phyloP scores from a whole-genome alignment of 441 rosid genomes.

The Pelargonium australe region DNA sequence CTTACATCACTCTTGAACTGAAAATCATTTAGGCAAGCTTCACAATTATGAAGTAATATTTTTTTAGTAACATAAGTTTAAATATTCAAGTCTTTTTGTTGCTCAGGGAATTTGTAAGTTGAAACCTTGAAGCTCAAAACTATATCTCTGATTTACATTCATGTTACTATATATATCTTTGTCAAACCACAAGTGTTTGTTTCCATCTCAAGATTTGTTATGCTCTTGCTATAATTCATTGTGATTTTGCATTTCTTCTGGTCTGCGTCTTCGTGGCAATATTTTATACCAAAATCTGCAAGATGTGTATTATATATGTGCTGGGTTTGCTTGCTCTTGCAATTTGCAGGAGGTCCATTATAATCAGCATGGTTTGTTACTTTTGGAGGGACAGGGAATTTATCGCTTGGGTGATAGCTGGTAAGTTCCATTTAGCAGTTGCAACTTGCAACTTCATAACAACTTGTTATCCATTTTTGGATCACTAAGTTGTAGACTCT shows the following conservation, averaged over 20 bases:
- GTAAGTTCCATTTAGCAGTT: constrained; percentile 32
- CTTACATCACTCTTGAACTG: background rate
- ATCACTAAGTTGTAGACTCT: background rate
- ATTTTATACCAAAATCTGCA: constrained; percentile 7
- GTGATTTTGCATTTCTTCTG: constrained; percentile 1
- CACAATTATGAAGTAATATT: background rate
- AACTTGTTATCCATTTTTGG: background rate
- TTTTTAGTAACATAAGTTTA: no score
- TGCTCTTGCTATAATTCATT: background rate
- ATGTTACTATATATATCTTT: constrained; percentile 2
- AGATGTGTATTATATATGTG: background rate
- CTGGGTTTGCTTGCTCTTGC: constrained; percentile 15
- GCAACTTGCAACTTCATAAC: constrained; percentile 4
- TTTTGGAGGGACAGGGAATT: constrained; percentile 83
- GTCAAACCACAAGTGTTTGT: background rate
- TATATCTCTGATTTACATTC: background rate
- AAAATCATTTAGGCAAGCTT: background rate
- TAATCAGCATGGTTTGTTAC: constrained; percentile 87
- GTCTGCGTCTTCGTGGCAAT: background rate
- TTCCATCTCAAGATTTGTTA: background rate
- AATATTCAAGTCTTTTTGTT: no score
- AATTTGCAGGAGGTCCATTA: constrained; percentile 77
- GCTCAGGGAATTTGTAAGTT: background rate
- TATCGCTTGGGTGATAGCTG: constrained; percentile 84
- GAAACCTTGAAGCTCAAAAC: background rate